Conservation (phyloP, 352 stramenopile genomes). For the Phytophthora macrochlamydospora region DNA sequence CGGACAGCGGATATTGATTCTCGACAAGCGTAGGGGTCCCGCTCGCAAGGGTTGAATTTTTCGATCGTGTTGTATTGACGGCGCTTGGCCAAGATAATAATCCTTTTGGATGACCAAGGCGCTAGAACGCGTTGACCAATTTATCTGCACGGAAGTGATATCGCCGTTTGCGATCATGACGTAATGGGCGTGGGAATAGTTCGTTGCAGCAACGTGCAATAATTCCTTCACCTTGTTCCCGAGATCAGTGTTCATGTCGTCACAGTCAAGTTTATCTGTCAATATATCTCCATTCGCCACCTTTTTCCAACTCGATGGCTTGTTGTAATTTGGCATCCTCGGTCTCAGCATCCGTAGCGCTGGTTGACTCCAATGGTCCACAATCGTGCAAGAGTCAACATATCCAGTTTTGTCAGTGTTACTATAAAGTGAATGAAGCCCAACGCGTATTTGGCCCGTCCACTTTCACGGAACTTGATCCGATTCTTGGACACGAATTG, state of each 20-base stretch:
- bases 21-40: constrained; percentile 6
- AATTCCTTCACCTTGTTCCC: constrained; percentile 48
- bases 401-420: too few relatives aligned
- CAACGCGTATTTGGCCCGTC: too few relatives aligned
- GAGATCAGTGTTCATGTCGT: constrained; percentile 43
- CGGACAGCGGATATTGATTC: constrained; percentile 26
- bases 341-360: neutral
- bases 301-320: constrained; percentile 35
- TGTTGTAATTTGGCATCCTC: constrained; percentile 2
- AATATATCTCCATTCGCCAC: constrained; percentile 41
- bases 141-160: constrained; percentile 38
- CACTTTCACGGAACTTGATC: too few relatives aligned
- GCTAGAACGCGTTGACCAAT: neutral
- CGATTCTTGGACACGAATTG: too few relatives aligned
- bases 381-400: too few relatives aligned
- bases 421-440: too few relatives aligned
- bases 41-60: constrained; percentile 11
- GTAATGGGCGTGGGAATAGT: constrained; percentile 28
- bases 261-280: constrained; percentile 43
- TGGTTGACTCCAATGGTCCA: constrained; percentile 7
- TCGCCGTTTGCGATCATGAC: constrained; percentile 68
- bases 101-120: constrained; percentile 5
- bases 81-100: constrained; percentile 13
- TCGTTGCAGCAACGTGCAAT: constrained; percentile 23
- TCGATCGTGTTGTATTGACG: constrained; percentile 1